Evolutionary conservation across 768 basidiomycete species (phyloP), one percentile per base, ranked within the genome.

Genomic region (Neoboletus brunneissimus): DNA sequence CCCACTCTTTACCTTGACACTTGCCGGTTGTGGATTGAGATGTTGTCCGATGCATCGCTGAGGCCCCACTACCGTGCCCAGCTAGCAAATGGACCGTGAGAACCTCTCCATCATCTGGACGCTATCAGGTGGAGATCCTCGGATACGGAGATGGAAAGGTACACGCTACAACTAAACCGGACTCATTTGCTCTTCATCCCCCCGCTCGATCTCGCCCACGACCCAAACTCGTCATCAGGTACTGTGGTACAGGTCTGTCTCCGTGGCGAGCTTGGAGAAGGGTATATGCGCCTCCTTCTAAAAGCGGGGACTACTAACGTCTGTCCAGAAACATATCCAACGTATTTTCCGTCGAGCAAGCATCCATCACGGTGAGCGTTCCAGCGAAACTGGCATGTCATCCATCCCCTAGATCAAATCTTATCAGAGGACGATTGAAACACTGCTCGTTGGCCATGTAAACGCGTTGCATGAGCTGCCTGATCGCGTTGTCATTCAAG

Each of bases 171-270:
- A 13, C 15, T 65, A 16, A 59, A 71, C 13, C 65, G 60, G 47
- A 70, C 68, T 15, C 65, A 59, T 22, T 35, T 70, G 16, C 61
- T 70, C 37, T 69, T 67, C 51, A 46, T 69, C 5, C 68, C 66
- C 18, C 7, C 48, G 13, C 37, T 52, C 45, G 34, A 22, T 4
- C 43, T 22, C 20, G 35, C 38, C 48, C 44, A 18, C 22, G 40
- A 46, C 27, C 35, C 29, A 7, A 45, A 31, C 41, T 25, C 46
- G 12, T 27, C 44, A 3, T 12, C 57, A 25, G 68, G 68, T 11
- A 60, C 61, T 3, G 64, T 70, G 20, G 68, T 68, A 9, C 68
- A 69, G 23, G 55, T 69, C 27, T 58, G 56, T 51, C 46, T 69
- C 34, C 66, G 68, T 7, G 35, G 49, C 32, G 54, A 59, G 25